Evolutionary conservation across 2,329 filamentous ascomycete genomes (phyloP).

Genomic region (Conoideocrella luteorostrata): DNA sequence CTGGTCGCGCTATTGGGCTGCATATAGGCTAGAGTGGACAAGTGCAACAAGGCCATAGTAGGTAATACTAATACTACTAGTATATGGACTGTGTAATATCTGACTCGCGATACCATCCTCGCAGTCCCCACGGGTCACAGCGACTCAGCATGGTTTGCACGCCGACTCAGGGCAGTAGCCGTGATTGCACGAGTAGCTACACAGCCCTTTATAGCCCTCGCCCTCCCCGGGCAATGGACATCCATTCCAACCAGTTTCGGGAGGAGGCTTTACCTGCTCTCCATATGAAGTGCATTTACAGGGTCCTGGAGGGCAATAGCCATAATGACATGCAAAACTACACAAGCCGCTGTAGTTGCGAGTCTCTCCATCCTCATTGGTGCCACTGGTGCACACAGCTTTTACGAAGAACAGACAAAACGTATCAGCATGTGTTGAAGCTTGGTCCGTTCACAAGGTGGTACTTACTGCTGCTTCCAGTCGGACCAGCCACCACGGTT

Average conservation of each 20-base stretch:
- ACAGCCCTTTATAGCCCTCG: conserved; percentile 36
- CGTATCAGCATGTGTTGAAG: not conserved
- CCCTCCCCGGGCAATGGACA: conserved; percentile 26
- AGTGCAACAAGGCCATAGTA: no score
- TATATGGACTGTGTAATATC: no score
- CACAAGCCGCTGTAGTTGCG: conserved; percentile 30
- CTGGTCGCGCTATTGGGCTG: no score
- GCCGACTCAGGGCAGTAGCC: conserved; percentile 37
- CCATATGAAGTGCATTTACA: conserved; percentile 28
- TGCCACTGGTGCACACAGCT: conserved; percentile 20
- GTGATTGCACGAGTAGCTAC: conserved; percentile 38
- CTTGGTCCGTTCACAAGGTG: no score
- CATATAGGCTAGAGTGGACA: no score
- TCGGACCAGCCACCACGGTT: conserved; percentile 16
- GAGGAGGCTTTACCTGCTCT: conserved; percentile 18
- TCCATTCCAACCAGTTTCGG: conserved; percentile 21
- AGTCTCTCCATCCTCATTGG: conserved; percentile 22
- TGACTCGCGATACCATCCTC: no score
- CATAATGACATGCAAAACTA: conserved; percentile 23
- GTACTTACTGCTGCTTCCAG: not conserved
- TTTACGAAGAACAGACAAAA: not conserved
- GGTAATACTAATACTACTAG: no score
- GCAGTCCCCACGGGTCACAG: no score
- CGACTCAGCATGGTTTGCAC: conserved; percentile 17
- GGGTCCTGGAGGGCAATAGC: conserved; percentile 26